Percentiles rank a stretch among this genome's conserved stretches.
Evolutionary conservation across 306 rosid genomes (phyloP).

Genomic region (Prosopis cineraria): DNA sequence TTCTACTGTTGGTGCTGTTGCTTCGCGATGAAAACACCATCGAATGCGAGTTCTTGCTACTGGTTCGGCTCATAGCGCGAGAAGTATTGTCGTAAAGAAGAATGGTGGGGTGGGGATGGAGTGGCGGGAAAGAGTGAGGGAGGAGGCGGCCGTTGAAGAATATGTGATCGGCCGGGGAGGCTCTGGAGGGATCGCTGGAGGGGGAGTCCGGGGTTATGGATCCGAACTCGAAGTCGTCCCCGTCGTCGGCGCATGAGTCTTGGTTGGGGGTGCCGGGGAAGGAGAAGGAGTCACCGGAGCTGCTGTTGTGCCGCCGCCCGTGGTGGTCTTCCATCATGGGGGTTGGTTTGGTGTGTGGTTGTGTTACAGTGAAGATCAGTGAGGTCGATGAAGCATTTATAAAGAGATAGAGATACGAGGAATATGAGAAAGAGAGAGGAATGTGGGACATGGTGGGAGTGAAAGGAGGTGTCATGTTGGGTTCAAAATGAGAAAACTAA

Average conservation of each 20-base stretch:
- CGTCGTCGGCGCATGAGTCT: conserved; percentile 36
- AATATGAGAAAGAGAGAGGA: background rate
- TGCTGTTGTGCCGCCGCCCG: conserved; percentile 22
- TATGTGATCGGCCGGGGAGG: conserved; percentile 84
- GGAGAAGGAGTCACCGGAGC: conserved; percentile 62
- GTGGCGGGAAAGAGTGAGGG: conserved; percentile 72
- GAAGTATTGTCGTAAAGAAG: conserved; percentile 20
- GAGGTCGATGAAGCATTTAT: background rate
- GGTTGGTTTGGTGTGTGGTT: background rate
- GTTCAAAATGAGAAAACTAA: background rate
- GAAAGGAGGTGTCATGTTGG: background rate
- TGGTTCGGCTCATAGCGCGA: conserved; percentile 26
- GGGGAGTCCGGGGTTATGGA: conserved; percentile 72
- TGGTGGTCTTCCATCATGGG: conserved; percentile 39
- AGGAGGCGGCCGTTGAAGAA: conserved; percentile 84
- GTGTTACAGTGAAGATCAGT: background rate
- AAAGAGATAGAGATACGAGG: background rate
- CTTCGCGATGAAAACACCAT: conserved; percentile 59
- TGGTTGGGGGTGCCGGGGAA: conserved; percentile 68
- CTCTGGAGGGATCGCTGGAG: conserved; percentile 48
- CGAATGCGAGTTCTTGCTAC: conserved; percentile 28
- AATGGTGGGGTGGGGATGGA: conserved; percentile 26
- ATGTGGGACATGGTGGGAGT: background rate
- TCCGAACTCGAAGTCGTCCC: conserved; percentile 61
- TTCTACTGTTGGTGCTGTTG: conserved; percentile 76